Evolutionary conservation across 2,329 filamentous ascomycete genomes (phyloP), one percentile per base, ranked within the genome.

Genomic region (Colletotrichum lentis): DNA sequence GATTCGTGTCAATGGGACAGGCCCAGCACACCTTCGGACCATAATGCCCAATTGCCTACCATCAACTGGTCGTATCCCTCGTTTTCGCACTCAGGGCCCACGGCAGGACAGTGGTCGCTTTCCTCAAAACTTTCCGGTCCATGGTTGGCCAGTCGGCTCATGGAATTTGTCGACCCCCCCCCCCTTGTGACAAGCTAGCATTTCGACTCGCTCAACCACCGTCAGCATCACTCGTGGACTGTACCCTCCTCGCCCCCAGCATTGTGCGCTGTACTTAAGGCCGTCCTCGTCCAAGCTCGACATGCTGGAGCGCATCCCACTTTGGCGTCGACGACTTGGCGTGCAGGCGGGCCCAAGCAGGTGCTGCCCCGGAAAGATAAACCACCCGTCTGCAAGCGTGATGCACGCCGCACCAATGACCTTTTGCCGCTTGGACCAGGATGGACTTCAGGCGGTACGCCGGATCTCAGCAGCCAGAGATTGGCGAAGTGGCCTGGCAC

Each of bases 381-480:
- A 44, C 20, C 41, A 39, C 39, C 57, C 57, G 57, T 58, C 39
- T 31, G 27, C 27, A 31, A 69, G 64, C 62, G 41, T 49, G 46
- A 27, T 58, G 39, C 57, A 56, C 46, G 11, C 63, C 35, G 41
- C 52, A n/a, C 46, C 67, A 67, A 67, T 67, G 24, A 22, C 43
- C 14, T 24, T 43, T 54, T 20, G 39, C 47, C 41, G 41, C 44
- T 18, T 35, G 39, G 14, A 18, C 63, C n/a, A 63, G 44, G 58
- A 22, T 63, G 18, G 18, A 16, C 44, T 49, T 16, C n/a, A 35
- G 22, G 46, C 52, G 53, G 35, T 24, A 43, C 49, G 22, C 43
- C 58, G 64, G 39, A 67, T 69, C 67, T 69, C 63, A 47, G 27
- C 46, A 54, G 22, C n/a, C 5, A 69, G 67, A 67, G 67, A 69